Percentiles rank a stretch among this genome's conserved stretches.
phyloP scores from a whole-genome alignment of 1,139 yeast genomes.

The Eremothecium coryli region DNA sequence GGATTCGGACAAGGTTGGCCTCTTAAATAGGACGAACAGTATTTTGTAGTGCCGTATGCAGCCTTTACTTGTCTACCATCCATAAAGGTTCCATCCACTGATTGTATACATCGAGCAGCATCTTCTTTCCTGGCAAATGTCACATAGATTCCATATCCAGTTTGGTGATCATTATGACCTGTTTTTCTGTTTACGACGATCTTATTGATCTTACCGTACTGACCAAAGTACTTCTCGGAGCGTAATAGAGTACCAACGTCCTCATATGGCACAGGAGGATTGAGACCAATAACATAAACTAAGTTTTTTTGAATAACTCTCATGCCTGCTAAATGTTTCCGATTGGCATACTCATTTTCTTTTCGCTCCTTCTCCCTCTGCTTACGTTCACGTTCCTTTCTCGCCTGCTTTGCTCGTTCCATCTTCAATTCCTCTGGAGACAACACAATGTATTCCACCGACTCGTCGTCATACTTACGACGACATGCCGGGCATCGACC shows the following conservation, averaged over 20 bases:
- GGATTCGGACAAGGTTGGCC: conserved; percentile 98
- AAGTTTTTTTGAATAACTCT: conserved; percentile 95
- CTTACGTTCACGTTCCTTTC: conserved; percentile 76
- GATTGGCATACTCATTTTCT: conserved; percentile 78
- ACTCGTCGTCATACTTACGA: conserved; percentile 84
- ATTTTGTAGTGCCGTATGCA: conserved; percentile 97
- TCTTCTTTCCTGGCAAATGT: conserved; percentile 90
- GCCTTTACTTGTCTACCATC: conserved; percentile 85
- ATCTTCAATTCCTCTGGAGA: conserved; percentile 76
- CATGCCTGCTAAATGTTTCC: conserved; percentile 93
- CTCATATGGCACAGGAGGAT: conserved; percentile 78
- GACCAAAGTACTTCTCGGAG: conserved; percentile 93
- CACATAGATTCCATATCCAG: conserved; percentile 92
- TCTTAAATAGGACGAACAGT: conserved; percentile 88
- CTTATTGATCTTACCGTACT: conserved; percentile 90
- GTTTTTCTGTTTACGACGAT: conserved; percentile 82
- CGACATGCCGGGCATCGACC: conserved; percentile 98
- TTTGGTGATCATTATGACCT: conserved; percentile 38
- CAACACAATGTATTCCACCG: conserved; percentile 76
- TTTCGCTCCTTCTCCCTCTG: conserved; percentile 87
- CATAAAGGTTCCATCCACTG: conserved; percentile 87
- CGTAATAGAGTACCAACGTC: conserved; percentile 78
- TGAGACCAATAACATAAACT: conserved; percentile 92
- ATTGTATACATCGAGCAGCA: conserved; percentile 85
- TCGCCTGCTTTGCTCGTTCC: conserved; percentile 72